phyloP scores from a whole-genome alignment of 208 protist genomes.

The Perkinsela sp. region DNA sequence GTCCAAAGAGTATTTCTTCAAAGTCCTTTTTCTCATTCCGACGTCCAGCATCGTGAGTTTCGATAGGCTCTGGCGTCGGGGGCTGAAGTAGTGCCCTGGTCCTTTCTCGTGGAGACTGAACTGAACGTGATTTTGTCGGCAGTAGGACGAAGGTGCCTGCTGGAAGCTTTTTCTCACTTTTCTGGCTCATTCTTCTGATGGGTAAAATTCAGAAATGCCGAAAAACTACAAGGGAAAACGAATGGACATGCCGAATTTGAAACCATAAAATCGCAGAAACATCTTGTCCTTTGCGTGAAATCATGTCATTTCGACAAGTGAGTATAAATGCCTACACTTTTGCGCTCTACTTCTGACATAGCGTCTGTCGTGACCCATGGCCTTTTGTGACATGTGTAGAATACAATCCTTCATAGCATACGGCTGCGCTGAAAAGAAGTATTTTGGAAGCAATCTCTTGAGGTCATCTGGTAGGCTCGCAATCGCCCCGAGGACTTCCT shows the following conservation, averaged over 20 bases:
- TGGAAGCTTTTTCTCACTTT: too few species aligned
- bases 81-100: neutral
- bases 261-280: too few species aligned
- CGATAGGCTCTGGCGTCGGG: neutral
- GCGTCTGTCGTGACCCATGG: neutral
- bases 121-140: neutral
- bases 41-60: neutral
- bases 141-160: too few species aligned
- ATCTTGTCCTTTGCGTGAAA: neutral
- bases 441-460: neutral
- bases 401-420: neutral
- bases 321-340: neutral
- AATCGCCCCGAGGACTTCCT: neutral
- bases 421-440: neutral
- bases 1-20: neutral
- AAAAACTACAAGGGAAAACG: neutral
- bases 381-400: neutral
- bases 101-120: neutral
- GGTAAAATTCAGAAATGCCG: neutral
- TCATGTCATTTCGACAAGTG: neutral
- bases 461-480: neutral
- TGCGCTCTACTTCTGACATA: neutral
- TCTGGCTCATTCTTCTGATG: too few species aligned
- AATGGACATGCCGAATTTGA: too few species aligned
- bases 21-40: neutral